Base-by-base conservation (phyloP, 352 stramenopile species). In the Pythium dissotocum region DNA sequence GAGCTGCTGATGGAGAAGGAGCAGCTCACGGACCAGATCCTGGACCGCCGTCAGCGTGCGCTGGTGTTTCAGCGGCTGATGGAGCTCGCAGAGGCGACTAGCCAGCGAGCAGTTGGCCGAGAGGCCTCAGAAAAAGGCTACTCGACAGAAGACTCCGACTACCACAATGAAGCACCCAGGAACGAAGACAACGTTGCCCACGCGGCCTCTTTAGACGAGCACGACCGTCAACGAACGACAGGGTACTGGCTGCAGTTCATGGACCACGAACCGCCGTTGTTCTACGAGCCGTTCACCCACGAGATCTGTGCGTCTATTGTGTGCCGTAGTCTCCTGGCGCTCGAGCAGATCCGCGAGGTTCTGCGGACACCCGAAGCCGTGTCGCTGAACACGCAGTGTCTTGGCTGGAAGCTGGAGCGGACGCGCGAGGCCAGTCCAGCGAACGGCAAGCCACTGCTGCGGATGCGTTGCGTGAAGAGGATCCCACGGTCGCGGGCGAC, bases 391-490 rank as follows among this genome's bases (percentile, higher is more conserved):
- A 44, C 38, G 38, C 38, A 44, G 13, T 44, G 12, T 44, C 38
- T 44, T 14, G 38, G 38, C 38, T 44, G 54, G 40, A 18, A 66
- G 24, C 58, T 44, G 30, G 65, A 67, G 56, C 54, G 42, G 7
- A 58, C 53, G 2, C 30, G 32, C 28, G 42, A 69, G 42, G 32
- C 40, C 7, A 55, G 53, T 24, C 10, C 52, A 2, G 12, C 33
- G 3, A 58, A n/a, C 4, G 62, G 42, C 4, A 53, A 42, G 4
- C 40, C 24, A 18, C 52, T 16, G 10, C 40, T 69, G 52, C 53
- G 58, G 24, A 58, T 62, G 40, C 62, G 62, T 2, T 56, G 61
- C n/a, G 53, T 38, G 16, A 69, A 62, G 33, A 53, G 52, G 16
- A 52, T 69, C 5, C 62, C 62, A 4, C 53, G 62, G 14, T 7